Evolutionary conservation across 768 basidiomycete genomes (phyloP), one percentile per base, ranked within the genome.

Genomic region (Lactarius trivialis): DNA sequence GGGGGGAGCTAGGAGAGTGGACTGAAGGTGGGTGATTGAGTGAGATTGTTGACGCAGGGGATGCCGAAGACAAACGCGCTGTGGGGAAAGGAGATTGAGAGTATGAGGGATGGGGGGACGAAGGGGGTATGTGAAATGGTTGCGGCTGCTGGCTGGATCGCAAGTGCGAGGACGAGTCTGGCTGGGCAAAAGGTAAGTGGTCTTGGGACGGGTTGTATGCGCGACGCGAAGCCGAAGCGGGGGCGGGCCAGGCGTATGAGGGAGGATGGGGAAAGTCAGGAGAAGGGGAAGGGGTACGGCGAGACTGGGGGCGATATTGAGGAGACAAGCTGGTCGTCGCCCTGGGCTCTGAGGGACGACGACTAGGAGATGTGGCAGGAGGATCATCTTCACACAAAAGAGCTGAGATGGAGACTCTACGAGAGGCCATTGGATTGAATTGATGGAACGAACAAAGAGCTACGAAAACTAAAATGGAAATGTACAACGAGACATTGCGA

Each of bases 401-500:
- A 8, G 86, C 88, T 15, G 87, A 85, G 26, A 91, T 91, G 69
- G 85, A 85, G 70, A 91, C 85, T 55, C 88, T 79, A 57, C 87
- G 79, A 30, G 85, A 83, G 52, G 79, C 78, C 85, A 86, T 88
- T 68, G 71, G 70, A 53, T 15, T 51, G 57, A 33, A 53, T 15
- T 51, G 57, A 33, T 37, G 65, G 54, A 34, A 67, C 50, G 43
- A 62, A 58, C 33, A 64, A 61, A 52, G 55, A 58, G 11, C 0
- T 36, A 36, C 8, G 48, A 19, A 33, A 34, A 57, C 63, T 63
- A 66, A 66, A 65, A 59, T 32, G 63, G 28, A 67, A 59, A 74
- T 91, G 86, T 91, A 88, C 88, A 84, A 90, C 89, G 81, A 84
- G 87, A 91, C 89, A 90, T 91, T 92, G 90, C 90, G 87, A 81